Conservation (phyloP, 306 rosid genomes). For the Begonia peltatifolia region DNA sequence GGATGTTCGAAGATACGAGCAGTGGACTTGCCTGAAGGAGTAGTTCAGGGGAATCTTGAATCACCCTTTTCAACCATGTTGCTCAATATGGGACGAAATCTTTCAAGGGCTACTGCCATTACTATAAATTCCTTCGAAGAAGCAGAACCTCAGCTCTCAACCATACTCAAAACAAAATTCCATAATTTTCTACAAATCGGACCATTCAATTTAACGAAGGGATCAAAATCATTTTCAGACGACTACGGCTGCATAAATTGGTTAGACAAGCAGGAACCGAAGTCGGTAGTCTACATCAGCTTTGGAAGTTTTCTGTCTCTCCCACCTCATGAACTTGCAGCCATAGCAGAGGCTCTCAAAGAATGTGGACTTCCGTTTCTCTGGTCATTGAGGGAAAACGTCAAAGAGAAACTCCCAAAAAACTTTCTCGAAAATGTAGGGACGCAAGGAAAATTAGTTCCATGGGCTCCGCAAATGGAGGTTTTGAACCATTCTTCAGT, state of each 20-base stretch:
- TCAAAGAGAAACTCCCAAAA: slow-evolving; percentile 11
- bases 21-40: slow-evolving; percentile 41
- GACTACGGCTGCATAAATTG: slow-evolving; percentile 34
- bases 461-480: slow-evolving; percentile 51
- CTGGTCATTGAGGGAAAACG: slow-evolving; percentile 49
- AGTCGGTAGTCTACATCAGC: slow-evolving; percentile 37
- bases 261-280: slow-evolving; percentile 21
- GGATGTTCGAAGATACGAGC: slow-evolving; percentile 23
- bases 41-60: slow-evolving; percentile 6
- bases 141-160: slow-evolving; percentile 12
- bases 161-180: slow-evolving; percentile 20
- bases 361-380: slow-evolving; percentile 29
- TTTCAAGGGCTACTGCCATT: slow-evolving; percentile 44
- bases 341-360: slow-evolving; percentile 35
- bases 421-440: slow-evolving; percentile 21
- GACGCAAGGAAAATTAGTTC: slow-evolving; percentile 31
- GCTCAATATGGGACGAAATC: slow-evolving; percentile 37
- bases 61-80: slow-evolving; percentile 29
- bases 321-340: slow-evolving; percentile 33
- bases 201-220: slow-evolving; percentile 32
- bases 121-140: slow-evolving; percentile 44
- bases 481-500: slow-evolving; percentile 27
- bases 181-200: slow-evolving; percentile 32
- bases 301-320: slow-evolving; percentile 31
- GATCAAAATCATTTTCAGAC: slow-evolving; percentile 16